Percentiles rank a stretch among this genome's conserved stretches.
phyloP scores from a whole-genome alignment of 108 stramenopile species.

The Tribonema minus region DNA sequence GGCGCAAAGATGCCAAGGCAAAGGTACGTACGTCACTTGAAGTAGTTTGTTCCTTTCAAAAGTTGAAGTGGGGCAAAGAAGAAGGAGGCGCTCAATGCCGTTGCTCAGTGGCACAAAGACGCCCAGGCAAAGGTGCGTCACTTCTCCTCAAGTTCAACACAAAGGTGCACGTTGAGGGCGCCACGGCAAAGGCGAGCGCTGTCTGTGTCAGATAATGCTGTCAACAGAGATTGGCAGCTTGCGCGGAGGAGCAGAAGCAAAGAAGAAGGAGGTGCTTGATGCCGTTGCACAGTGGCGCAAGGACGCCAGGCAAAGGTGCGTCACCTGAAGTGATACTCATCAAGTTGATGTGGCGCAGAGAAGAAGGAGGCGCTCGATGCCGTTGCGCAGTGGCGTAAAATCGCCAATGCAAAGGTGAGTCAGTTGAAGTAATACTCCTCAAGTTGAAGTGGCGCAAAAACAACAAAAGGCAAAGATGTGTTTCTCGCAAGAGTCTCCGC shows the following conservation, averaged over 20 bases:
- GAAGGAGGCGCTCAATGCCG: no score
- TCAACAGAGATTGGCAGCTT: no score
- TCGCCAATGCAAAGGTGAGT: slow-evolving; percentile 38
- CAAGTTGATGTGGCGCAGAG: no score
- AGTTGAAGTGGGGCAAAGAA: not conserved
- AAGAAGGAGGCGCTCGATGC: slow-evolving; percentile 74
- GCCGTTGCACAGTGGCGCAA: slow-evolving; percentile 81
- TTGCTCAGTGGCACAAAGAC: not conserved
- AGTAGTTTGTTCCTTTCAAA: not conserved
- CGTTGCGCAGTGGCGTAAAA: slow-evolving; percentile 80
- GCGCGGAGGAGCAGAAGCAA: slow-evolving; percentile 69
- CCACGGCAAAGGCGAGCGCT: no score
- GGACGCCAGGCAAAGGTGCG: slow-evolving; percentile 37
- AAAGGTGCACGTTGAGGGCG: not conserved
- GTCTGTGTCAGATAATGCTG: no score
- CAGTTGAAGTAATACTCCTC: no score
- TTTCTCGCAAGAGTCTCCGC: no score
- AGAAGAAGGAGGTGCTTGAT: slow-evolving; percentile 75
- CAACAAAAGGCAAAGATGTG: no score
- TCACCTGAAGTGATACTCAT: no score
- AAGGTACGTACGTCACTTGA: not conserved
- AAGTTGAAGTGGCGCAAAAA: no score
- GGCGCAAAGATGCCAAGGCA: slow-evolving; percentile 65
- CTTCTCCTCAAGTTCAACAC: no score
- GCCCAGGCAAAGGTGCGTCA: not conserved